Percentiles rank a stretch among this genome's conserved stretches.
Evolutionary conservation across 176 grass and related monocot species (phyloP).

Genomic region (Bromus sterilis): DNA sequence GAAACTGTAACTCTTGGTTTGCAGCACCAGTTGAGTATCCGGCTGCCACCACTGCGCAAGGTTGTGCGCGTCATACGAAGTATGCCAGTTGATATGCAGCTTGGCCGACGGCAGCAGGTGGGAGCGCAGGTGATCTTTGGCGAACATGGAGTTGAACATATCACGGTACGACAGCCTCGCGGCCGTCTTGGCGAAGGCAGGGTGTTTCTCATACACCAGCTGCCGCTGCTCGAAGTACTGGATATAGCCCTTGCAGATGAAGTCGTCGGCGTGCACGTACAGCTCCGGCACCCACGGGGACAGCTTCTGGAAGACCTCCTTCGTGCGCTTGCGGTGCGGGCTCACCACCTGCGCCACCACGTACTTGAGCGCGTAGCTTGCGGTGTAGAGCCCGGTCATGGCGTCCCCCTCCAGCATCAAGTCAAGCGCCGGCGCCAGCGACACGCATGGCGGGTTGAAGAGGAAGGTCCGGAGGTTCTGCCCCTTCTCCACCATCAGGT

Average conservation of each 20-base stretch:
- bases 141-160: background rate
- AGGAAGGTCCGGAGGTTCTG: background rate
- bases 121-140: background rate
- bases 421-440: background rate
- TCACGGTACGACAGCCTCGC: background rate
- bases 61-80: background rate
- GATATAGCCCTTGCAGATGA: background rate
- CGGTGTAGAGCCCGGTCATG: background rate
- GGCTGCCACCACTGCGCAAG: conserved; percentile 23
- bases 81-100: background rate
- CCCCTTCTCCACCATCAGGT: background rate
- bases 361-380: background rate
- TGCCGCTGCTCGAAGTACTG: background rate
- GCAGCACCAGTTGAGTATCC: background rate
- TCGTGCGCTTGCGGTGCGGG: background rate
- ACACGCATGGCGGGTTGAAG: conserved; percentile 23
- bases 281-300: background rate
- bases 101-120: background rate
- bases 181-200: background rate
- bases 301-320: background rate
- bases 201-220: background rate
- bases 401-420: background rate
- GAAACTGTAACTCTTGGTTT: background rate
- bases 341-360: background rate
- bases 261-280: background rate